Evolutionary conservation across 441 rosid species (phyloP).

Genomic region (Pelargonium fulgidum): DNA sequence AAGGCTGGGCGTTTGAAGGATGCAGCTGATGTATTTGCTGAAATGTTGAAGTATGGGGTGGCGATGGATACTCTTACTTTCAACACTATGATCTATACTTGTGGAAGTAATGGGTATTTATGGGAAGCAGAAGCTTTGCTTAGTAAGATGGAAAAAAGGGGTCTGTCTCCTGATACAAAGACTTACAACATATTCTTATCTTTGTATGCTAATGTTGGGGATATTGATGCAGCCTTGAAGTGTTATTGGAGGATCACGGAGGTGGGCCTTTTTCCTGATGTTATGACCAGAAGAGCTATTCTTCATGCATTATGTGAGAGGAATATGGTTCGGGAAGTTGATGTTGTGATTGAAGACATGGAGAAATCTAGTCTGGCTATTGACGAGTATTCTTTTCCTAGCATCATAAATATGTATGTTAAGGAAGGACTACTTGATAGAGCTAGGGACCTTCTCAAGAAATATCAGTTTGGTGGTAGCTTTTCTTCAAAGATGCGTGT

Average conservation of each 20-base stretch:
- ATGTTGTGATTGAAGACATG: constrained; percentile 55
- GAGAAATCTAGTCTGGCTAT: constrained; percentile 36
- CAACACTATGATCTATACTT: constrained; percentile 82
- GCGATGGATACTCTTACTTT: constrained; percentile 65
- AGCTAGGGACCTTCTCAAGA: constrained; percentile 45
- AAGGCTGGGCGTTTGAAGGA: constrained; percentile 81
- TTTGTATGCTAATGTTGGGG: constrained; percentile 59
- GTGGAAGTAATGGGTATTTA: constrained; percentile 68
- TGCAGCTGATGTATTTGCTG: constrained; percentile 66
- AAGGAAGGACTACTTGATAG: constrained; percentile 37
- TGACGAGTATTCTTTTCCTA: constrained; percentile 74
- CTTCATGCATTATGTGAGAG: constrained; percentile 61
- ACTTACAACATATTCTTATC: constrained; percentile 72
- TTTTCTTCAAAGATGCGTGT: constrained; percentile 56
- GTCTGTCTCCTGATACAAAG: constrained; percentile 64
- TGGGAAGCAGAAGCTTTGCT: constrained; percentile 70
- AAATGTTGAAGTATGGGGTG: constrained; percentile 75
- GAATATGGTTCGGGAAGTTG: constrained; percentile 63
- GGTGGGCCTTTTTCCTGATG: constrained; percentile 67
- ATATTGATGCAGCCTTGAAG: constrained; percentile 53
- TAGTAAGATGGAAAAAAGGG: constrained; percentile 63
- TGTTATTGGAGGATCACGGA: constrained; percentile 60
- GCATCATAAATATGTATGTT: constrained; percentile 59
- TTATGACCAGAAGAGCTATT: constrained; percentile 60
- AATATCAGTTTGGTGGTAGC: constrained; percentile 36